These are phyloP conservation scores for Cyclotella cryptica DNA, from an alignment of 108 stramenopile species.

Conservation along the genomic window DNA sequence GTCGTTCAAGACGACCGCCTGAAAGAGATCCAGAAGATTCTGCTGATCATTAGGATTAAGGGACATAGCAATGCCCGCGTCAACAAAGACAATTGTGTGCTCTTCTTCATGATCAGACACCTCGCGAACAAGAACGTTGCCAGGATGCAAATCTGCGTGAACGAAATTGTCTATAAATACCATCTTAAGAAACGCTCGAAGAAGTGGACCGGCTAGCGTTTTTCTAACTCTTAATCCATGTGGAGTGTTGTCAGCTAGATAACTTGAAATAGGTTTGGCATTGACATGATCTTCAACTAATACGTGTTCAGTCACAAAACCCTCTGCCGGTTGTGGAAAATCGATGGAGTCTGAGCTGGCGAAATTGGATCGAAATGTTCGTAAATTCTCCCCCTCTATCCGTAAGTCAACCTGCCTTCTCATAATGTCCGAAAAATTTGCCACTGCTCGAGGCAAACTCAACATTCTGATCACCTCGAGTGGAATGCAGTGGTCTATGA, in stretches of 20 bases:
- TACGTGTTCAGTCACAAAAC: conserved; percentile 63
- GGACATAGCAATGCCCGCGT: conserved; percentile 87
- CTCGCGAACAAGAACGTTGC: conserved; percentile 58
- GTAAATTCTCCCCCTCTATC: conserved; percentile 74
- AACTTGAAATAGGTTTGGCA: conserved; percentile 73
- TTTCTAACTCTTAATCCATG: conserved; percentile 62
- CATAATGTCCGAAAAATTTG: conserved; percentile 76
- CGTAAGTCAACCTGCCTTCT: conserved; percentile 81
- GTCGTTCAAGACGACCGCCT: conserved; percentile 85
- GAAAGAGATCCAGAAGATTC: conserved; percentile 86
- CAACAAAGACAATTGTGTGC: conserved; percentile 81
- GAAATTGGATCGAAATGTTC: conserved; percentile 76
- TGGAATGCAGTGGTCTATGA: conserved; percentile 65
- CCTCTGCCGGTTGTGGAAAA: conserved; percentile 75
- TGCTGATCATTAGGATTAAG: conserved; percentile 69
- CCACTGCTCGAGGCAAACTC: conserved; percentile 75
- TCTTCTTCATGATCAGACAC: conserved; percentile 28
- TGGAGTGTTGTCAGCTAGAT: conserved; percentile 63
- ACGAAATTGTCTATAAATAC: conserved; percentile 81
- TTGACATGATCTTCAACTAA: conserved; percentile 81
- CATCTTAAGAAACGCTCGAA: conserved; percentile 92
- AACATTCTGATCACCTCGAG: conserved; percentile 67
- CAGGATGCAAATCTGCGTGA: conserved; percentile 86
- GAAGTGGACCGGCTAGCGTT: conserved; percentile 75
- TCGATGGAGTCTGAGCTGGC: conserved; percentile 54